Conservation (phyloP, 2,329 filamentous ascomycete species). For the Incumbomyces delicatus region DNA sequence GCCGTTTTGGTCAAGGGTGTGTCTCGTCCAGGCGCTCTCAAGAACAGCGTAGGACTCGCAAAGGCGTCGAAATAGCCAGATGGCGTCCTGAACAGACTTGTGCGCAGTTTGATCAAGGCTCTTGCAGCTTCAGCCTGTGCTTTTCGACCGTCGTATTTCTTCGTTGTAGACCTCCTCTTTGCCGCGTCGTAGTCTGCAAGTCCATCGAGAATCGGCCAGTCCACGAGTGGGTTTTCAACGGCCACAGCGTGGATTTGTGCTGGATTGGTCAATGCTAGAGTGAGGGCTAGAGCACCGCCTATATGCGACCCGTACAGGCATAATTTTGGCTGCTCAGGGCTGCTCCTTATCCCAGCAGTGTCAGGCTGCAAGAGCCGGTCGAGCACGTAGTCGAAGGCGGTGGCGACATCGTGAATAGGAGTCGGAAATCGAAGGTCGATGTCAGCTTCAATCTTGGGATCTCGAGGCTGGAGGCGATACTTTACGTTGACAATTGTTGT, state of each 20-base stretch:
- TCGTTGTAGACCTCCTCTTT: background rate
- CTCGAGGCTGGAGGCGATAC: slow-evolving; percentile 7
- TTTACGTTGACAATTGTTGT: background rate
- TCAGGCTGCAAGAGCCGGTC: background rate
- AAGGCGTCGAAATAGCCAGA: slow-evolving; percentile 35
- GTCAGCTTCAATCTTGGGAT: background rate
- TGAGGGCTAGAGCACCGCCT: slow-evolving; percentile 33
- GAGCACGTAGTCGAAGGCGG: slow-evolving; percentile 16
- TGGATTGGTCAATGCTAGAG: slow-evolving; percentile 33
- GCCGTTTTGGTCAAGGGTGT: slow-evolving; percentile 19
- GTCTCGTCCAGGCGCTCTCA: slow-evolving; percentile 32
- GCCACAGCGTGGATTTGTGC: slow-evolving; percentile 27
- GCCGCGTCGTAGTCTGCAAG: slow-evolving; percentile 1
- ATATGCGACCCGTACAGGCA: slow-evolving; percentile 27
- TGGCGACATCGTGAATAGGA: slow-evolving; percentile 23
- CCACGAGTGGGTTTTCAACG: slow-evolving; percentile 24
- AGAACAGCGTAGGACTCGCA: slow-evolving; percentile 33
- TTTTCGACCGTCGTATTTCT: slow-evolving; percentile 6
- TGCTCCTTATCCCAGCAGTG: background rate
- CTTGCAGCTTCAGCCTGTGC: slow-evolving; percentile 13
- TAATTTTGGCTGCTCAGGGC: slow-evolving; percentile 12
- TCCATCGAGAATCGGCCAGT: slow-evolving; percentile 30
- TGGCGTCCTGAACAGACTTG: slow-evolving; percentile 28
- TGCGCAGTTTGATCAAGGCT: slow-evolving; percentile 26
- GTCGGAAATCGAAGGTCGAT: slow-evolving; percentile 16